Conservation (phyloP, 1,139 yeast genomes). For the Hansenula anomala region DNA sequence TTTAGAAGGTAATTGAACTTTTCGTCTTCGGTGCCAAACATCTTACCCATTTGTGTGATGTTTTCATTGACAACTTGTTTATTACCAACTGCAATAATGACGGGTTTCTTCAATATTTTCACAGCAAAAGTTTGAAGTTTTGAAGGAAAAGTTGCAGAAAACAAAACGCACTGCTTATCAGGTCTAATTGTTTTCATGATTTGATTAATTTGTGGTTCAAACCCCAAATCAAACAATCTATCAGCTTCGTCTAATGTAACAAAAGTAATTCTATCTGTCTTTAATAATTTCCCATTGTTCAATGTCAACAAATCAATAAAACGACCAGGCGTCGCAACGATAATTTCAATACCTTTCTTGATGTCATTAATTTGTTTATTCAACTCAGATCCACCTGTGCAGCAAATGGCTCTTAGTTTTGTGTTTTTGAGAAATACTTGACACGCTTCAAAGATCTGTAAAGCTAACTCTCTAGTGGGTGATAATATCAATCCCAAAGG, state of each 20-base stretch:
- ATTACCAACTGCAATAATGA: slow-evolving; percentile 79
- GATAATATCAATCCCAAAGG: slow-evolving; percentile 81
- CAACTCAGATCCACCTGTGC: slow-evolving; percentile 92
- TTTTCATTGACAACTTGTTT: slow-evolving; percentile 81
- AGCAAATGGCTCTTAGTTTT: slow-evolving; percentile 59
- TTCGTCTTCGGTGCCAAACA: slow-evolving; percentile 44
- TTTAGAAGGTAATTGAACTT: slow-evolving; percentile 55
- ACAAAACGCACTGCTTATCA: slow-evolving; percentile 86
- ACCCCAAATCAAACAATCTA: slow-evolving; percentile 95
- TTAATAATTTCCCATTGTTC: slow-evolving; percentile 74
- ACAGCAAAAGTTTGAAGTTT: slow-evolving; percentile 75
- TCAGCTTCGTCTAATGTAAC: slow-evolving; percentile 95
- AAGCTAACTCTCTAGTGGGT: slow-evolving; percentile 91
- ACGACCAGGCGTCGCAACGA: slow-evolving; percentile 96
- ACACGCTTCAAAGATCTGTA: slow-evolving; percentile 75
- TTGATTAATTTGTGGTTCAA: slow-evolving; percentile 92
- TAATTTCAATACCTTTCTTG: slow-evolving; percentile 73
- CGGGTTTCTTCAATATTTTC: slow-evolving; percentile 54
- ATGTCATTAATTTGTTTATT: slow-evolving; percentile 78
- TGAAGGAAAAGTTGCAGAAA: slow-evolving; percentile 90
- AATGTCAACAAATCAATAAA: slow-evolving; percentile 85
- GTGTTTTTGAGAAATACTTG: slow-evolving; percentile 47
- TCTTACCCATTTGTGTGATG: slow-evolving; percentile 65
- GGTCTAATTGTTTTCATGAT: slow-evolving; percentile 77
- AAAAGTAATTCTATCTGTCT: slow-evolving; percentile 66